Conservation (phyloP, 2,329 filamentous ascomycete species). For the Calonectria crousiana region DNA sequence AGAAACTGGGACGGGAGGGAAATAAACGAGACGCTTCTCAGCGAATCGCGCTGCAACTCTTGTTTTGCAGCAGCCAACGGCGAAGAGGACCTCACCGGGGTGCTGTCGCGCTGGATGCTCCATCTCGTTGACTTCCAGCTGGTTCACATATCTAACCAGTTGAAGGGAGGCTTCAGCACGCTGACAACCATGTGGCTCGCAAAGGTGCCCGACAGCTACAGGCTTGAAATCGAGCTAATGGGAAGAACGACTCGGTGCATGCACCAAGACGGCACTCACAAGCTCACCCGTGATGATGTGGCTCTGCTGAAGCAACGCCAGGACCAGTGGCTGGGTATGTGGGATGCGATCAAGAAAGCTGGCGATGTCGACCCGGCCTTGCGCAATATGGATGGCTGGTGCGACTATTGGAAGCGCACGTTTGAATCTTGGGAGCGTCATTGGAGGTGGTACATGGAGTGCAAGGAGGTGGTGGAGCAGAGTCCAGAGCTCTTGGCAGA, state of each 20-base stretch:
- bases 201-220: not conserved
- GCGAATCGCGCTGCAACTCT: slow-evolving; percentile 15
- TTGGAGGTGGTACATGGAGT: slow-evolving; percentile 24
- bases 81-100: not conserved
- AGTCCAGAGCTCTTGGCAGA: slow-evolving; percentile 20
- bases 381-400: not conserved
- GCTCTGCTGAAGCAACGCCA: slow-evolving; percentile 1
- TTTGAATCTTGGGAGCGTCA: slow-evolving; percentile 9
- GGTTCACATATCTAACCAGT: rapidly evolving
- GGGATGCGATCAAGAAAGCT: not conserved
- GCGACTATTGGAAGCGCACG: not conserved
- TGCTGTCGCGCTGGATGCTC: not conserved
- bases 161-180: not conserved
- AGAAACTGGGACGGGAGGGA: not conserved
- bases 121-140: not conserved
- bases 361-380: not conserved
- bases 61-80: slow-evolving; percentile 20
- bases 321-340: not conserved
- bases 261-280: not conserved
- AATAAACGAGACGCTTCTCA: not conserved
- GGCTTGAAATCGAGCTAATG: not conserved
- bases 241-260: not conserved
- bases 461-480: slow-evolving; percentile 14
- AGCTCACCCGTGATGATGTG: not conserved
- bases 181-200: not conserved